These are phyloP conservation scores for Thermothielavioides terrestris DNA, from an alignment of 495 filamentous ascomycete genomes.

Conservation along the genomic window DNA sequence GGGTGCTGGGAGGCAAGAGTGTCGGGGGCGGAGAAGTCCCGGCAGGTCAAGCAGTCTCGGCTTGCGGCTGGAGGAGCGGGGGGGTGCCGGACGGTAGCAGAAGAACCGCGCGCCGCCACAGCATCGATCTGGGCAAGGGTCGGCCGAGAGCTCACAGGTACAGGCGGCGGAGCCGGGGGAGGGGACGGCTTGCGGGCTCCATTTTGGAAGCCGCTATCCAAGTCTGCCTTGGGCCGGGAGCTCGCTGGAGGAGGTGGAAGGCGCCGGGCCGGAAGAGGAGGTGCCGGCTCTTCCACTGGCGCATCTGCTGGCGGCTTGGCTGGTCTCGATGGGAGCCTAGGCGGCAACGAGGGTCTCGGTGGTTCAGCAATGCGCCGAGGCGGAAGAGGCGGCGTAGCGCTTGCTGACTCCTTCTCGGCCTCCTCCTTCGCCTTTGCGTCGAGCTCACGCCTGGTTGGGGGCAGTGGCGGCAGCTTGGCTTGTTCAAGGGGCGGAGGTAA, in stretches of 20 bases:
- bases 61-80: slow-evolving; percentile 9
- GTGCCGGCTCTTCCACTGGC: slow-evolving; percentile 12
- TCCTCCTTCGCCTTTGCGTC: slow-evolving; percentile 38
- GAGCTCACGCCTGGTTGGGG: slow-evolving; percentile 35
- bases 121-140: slow-evolving; percentile 36
- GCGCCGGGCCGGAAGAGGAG: slow-evolving; percentile 27
- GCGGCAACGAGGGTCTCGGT: slow-evolving; percentile 30
- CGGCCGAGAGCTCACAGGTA: slow-evolving; percentile 40
- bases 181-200: slow-evolving; percentile 6
- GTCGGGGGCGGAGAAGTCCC: slow-evolving; percentile 81
- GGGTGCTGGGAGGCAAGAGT: slow-evolving; percentile 69
- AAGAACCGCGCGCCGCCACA: slow-evolving; percentile 21
- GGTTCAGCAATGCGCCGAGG: slow-evolving; percentile 20
- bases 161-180: slow-evolving; percentile 33
- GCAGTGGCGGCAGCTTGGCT: slow-evolving; percentile 43
- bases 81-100: slow-evolving; percentile 16
- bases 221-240: slow-evolving; percentile 16
- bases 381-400: slow-evolving; percentile 21
- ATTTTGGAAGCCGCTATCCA: slow-evolving; percentile 17
- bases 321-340: slow-evolving; percentile 36
- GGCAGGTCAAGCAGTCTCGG: slow-evolving; percentile 61
- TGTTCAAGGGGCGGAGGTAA: slow-evolving; percentile 42
- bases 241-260: slow-evolving; percentile 33
- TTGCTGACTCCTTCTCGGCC: no score
- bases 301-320: slow-evolving; percentile 14